Evolutionary conservation across 1,284 basidiomycete species (phyloP), one percentile per base, ranked within the genome.

Genomic region (Athelia psychrophila): DNA sequence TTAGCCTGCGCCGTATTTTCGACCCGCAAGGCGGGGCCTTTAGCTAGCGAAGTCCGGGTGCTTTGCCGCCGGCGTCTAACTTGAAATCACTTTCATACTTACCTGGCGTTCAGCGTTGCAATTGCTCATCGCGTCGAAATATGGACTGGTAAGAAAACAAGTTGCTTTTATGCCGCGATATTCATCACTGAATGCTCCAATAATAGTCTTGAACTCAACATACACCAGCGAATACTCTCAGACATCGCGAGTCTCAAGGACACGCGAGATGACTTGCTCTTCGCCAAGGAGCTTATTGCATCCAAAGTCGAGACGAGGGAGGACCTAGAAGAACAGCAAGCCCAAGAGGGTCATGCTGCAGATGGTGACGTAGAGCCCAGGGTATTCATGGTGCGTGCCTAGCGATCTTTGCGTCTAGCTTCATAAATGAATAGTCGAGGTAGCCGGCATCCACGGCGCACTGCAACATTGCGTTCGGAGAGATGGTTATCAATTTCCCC

Each of bases 201-300:
- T 8, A 8, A 8, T 53, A 89, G 86, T 58, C 68, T 90, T 20
- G 87, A 90, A 61, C 67, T 90, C 18, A 88, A 91, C 68, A 85
- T 94, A 51, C 90, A 88, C 60, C 87, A 91, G 63, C 79, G 82
- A 57, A 88, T 95, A 57, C 73, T 96, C 30, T 81, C 84, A 24
- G 89, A 93, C 68, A 80, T 96, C 54, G 92, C 91, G 3, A 70
- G 76, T 25, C 73, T 86, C 51, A 76, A 77, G 10, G 74, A 77
- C 30, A 71, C 70, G 12, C 67, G 76, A 51, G 73, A 78, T 46
- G 77, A 78, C 52, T 61, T 79, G 10, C 61, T 70, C 8, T 73
- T 75, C 56, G 77, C 80, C 20, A 76, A 81, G 56, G 74, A 81
- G 48, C 64, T 85, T 35, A 77, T 93, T 45, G 76, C 78, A 13